Percentiles rank a stretch among this genome's conserved stretches.
Evolutionary conservation across 73 alveolate genomes (phyloP).

Genomic region (Tetrahymena thermophila): DNA sequence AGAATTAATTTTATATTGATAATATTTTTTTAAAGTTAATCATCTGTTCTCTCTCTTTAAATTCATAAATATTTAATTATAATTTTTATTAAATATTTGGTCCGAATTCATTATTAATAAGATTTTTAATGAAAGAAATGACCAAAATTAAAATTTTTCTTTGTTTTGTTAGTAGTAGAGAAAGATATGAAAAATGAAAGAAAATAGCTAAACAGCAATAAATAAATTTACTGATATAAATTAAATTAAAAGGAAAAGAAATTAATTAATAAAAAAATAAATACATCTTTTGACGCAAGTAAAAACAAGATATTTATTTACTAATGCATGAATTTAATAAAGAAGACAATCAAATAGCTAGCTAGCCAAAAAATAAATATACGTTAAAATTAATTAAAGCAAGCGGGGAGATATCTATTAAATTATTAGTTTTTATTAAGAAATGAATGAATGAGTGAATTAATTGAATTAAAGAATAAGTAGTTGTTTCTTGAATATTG

Average conservation of each 20-base stretch:
- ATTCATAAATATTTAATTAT: background rate
- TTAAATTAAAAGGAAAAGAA: background rate
- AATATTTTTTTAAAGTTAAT: too few species aligned
- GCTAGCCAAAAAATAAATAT: background rate
- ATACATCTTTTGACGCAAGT: background rate
- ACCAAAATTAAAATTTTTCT: background rate
- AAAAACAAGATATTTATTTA: too few species aligned
- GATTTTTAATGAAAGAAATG: background rate
- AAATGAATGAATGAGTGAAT: too few species aligned
- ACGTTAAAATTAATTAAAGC: background rate
- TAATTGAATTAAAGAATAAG: background rate
- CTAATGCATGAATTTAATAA: background rate
- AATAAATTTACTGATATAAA: background rate
- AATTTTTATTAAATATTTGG: background rate
- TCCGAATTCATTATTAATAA: background rate
- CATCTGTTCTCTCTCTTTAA: background rate
- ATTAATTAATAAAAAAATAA: background rate
- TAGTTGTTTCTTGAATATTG: background rate
- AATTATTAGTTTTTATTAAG: background rate
- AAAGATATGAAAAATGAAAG: background rate
- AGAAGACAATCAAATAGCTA: background rate
- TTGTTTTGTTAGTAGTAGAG: background rate
- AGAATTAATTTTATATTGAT: background rate
- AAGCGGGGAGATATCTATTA: background rate
- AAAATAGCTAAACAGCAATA: background rate